Percentiles rank a stretch among this genome's conserved stretches.
Conservation (phyloP, 164 flowering plant species). For the Houttuynia cordata region DNA sequence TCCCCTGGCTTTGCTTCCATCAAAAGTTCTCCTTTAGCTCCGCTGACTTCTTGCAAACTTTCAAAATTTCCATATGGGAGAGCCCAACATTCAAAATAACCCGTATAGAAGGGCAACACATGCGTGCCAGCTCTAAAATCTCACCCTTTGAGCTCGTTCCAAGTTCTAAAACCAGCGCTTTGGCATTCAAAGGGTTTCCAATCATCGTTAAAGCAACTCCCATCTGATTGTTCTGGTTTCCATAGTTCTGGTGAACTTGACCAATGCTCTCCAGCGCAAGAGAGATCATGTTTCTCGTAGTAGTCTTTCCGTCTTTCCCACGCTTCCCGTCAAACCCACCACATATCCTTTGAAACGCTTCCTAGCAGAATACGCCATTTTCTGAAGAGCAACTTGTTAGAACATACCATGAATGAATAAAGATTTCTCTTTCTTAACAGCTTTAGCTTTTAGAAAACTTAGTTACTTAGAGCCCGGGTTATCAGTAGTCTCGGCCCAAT, state of each 20-base stretch:
- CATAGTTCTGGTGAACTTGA: conserved; percentile 16
- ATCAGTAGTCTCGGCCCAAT: no score
- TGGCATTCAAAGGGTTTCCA: no score
- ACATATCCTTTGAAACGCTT: conserved; percentile 14
- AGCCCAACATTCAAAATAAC: conserved; percentile 26
- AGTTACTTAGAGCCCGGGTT: no score
- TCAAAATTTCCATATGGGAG: conserved; percentile 19
- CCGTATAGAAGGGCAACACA: conserved; percentile 18
- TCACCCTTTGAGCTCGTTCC: conserved; percentile 28
- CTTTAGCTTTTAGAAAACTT: no score
- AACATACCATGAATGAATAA: no score
- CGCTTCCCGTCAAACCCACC: conserved; percentile 14
- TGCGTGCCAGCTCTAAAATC: conserved; percentile 25
- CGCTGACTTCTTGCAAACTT: no score
- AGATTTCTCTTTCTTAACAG: conserved; percentile 10
- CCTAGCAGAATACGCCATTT: conserved; percentile 21
- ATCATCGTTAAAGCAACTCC: no score
- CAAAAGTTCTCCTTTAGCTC: no score
- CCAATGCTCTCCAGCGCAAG: conserved; percentile 22
- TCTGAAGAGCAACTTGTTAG: conserved; percentile 19
- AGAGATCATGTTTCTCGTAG: conserved; percentile 24
- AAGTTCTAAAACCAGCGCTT: conserved; percentile 19
- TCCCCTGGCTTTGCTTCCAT: no score
- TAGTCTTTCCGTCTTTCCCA: conserved; percentile 32
- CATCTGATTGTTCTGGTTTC: no score